A percentile compares a stretch with the other conserved stretches of the same genome.
Conservation (phyloP, 495 filamentous ascomycete species). For the Hyaloscypha variabilis region DNA sequence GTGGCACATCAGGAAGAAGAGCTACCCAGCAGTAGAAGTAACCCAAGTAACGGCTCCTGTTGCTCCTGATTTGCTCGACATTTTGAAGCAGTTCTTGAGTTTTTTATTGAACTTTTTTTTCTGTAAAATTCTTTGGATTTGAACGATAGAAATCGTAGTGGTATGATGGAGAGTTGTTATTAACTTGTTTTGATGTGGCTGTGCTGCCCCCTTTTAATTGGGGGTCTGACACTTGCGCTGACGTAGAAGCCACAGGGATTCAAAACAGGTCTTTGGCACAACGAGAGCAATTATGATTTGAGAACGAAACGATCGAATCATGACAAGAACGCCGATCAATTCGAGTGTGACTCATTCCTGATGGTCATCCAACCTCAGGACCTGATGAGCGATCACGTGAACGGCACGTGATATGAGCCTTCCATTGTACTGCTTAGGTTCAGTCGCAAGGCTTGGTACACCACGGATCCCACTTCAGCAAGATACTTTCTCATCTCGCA, state of each 20-base stretch:
- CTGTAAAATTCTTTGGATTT: neutral
- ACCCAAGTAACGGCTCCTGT: conserved; percentile 38
- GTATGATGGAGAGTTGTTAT: neutral
- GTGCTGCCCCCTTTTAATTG: neutral
- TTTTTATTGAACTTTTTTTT: neutral
- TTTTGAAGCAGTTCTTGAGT: conserved; percentile 11
- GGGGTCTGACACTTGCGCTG: neutral
- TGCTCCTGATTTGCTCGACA: conserved; percentile 33
- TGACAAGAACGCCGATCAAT: neutral
- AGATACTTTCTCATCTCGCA: too few species aligned
- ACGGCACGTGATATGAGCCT: too few species aligned
- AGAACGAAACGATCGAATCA: conserved; percentile 5
- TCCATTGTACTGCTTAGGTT: too few species aligned
- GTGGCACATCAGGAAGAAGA: neutral
- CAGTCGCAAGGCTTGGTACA: too few species aligned
- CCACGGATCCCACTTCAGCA: too few species aligned
- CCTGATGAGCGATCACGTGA: too few species aligned
- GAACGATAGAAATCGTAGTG: neutral
- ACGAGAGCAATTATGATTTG: neutral
- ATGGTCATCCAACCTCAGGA: too few species aligned
- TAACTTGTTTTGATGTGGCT: conserved; percentile 5
- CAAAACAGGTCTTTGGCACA: conserved; percentile 6
- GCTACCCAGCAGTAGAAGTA: conserved; percentile 37
- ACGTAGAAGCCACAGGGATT: conserved; percentile 4
- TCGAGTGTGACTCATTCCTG: neutral